Evolutionary conservation across 805 yeast species (phyloP).

Genomic region (Jamesozyma lodderae): DNA sequence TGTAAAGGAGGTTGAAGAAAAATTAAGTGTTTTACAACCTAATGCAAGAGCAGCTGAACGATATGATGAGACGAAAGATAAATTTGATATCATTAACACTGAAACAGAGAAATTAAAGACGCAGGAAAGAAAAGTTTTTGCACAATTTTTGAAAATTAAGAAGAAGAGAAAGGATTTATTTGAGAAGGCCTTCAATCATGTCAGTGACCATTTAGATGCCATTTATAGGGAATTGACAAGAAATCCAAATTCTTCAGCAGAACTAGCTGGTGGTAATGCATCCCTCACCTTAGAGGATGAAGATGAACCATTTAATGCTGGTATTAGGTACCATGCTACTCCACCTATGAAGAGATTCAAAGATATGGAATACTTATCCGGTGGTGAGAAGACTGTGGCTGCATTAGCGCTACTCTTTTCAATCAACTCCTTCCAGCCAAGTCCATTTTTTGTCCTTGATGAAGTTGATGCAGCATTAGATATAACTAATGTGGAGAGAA

Average conservation of each 20-base stretch:
- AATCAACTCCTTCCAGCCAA: constrained; percentile 80
- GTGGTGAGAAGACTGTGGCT: constrained; percentile 96
- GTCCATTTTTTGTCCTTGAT: constrained; percentile 92
- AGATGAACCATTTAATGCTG: constrained; percentile 79
- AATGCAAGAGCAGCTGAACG: constrained; percentile 74
- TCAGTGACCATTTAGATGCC: constrained; percentile 59
- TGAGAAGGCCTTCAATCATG: constrained; percentile 66
- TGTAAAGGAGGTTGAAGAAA: constrained; percentile 32
- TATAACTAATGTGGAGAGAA: constrained; percentile 72
- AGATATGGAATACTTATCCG: constrained; percentile 86
- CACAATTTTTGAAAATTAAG: constrained; percentile 51
- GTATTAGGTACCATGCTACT: constrained; percentile 86
- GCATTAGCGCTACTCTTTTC: constrained; percentile 90
- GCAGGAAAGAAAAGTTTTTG: constrained; percentile 45
- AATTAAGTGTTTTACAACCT: constrained; percentile 48
- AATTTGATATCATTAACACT: constrained; percentile 49
- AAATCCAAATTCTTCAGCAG: constrained; percentile 39
- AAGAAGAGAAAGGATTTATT: constrained; percentile 52
- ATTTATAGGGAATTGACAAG: constrained; percentile 83
- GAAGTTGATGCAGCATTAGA: constrained; percentile 98
- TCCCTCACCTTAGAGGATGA: constrained; percentile 78
- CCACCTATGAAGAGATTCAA: constrained; percentile 92
- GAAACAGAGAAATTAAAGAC: constrained; percentile 57
- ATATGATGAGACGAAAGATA: constrained; percentile 55
- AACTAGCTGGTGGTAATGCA: constrained; percentile 90